Evolutionary conservation across 192 early-diverging fungal species (phyloP).

Genomic region (Jimgerdemannia lactiflua): DNA sequence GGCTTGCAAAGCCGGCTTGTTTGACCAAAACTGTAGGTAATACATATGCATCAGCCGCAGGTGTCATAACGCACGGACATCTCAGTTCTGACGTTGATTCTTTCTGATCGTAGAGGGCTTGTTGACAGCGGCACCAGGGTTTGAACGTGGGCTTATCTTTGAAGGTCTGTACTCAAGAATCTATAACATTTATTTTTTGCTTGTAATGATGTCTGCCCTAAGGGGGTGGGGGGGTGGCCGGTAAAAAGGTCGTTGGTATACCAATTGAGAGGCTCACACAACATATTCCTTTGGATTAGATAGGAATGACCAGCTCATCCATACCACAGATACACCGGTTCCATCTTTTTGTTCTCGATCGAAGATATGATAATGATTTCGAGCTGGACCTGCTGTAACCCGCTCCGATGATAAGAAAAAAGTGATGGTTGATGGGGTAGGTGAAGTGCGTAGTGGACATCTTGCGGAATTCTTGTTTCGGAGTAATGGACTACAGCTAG

Average conservation of each 20-base stretch:
- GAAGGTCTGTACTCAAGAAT: constrained; percentile 20
- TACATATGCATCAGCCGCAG: no score
- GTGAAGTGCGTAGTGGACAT: background rate
- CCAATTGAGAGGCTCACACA: no score
- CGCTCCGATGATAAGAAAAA: background rate
- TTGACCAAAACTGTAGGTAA: no score
- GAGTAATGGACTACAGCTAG: no score
- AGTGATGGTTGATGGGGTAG: background rate
- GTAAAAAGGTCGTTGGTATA: no score
- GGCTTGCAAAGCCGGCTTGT: no score
- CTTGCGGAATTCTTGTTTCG: background rate
- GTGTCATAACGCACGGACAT: no score
- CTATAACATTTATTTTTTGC: background rate
- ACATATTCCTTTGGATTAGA: no score
- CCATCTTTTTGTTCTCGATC: constrained; percentile 3
- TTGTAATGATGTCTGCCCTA: background rate
- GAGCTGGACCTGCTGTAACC: background rate
- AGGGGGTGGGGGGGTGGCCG: background rate
- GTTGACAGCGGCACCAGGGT: constrained; percentile 65
- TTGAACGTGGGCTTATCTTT: constrained; percentile 62
- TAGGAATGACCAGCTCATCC: no score
- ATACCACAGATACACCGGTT: no score
- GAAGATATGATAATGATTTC: constrained; percentile 20
- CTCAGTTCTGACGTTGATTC: constrained; percentile 7
- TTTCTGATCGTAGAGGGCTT: constrained; percentile 37